A percentile compares a stretch with the other conserved stretches of the same genome.
Conservation (phyloP, 495 filamentous ascomycete genomes). For the Collariella sp. region DNA sequence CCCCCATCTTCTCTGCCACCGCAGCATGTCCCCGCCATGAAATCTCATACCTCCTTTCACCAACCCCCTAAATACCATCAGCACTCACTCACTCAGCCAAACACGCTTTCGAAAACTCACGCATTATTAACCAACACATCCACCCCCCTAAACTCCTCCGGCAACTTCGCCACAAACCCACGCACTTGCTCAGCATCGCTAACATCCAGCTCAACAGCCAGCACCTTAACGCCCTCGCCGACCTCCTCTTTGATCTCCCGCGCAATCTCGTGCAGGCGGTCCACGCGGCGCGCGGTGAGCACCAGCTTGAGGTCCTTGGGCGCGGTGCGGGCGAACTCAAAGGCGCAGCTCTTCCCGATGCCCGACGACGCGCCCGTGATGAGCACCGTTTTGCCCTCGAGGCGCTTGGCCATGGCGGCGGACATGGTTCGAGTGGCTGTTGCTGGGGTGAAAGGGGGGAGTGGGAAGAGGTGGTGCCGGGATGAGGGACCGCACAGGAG, state of each 20-base stretch:
- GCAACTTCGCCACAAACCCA: conserved; percentile 63
- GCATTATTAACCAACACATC: conserved; percentile 96
- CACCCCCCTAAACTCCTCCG: conserved; percentile 76
- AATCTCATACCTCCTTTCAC: conserved; percentile 25
- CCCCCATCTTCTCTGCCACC: neutral
- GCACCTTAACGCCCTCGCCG: conserved; percentile 70
- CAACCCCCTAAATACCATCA: conserved; percentile 18
- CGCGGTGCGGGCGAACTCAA: conserved; percentile 84
- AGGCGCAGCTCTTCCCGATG: conserved; percentile 76
- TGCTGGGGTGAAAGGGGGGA: neutral
- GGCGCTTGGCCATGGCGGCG: conserved; percentile 68
- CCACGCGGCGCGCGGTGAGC: conserved; percentile 75
- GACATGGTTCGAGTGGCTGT: conserved; percentile 49
- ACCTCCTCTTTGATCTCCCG: conserved; percentile 70
- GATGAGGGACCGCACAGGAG: neutral
- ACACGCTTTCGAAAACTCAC: conserved; percentile 44
- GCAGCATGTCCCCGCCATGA: neutral
- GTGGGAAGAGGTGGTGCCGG: neutral
- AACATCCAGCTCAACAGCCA: conserved; percentile 79
- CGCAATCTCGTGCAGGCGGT: conserved; percentile 66
- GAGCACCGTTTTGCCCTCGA: conserved; percentile 87
- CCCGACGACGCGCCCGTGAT: conserved; percentile 92
- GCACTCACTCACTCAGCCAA: neutral
- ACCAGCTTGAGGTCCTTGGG: conserved; percentile 74
- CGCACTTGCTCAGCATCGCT: conserved; percentile 69